Conservation (phyloP, 495 filamentous ascomycete species). For the Xylaria castorea region DNA sequence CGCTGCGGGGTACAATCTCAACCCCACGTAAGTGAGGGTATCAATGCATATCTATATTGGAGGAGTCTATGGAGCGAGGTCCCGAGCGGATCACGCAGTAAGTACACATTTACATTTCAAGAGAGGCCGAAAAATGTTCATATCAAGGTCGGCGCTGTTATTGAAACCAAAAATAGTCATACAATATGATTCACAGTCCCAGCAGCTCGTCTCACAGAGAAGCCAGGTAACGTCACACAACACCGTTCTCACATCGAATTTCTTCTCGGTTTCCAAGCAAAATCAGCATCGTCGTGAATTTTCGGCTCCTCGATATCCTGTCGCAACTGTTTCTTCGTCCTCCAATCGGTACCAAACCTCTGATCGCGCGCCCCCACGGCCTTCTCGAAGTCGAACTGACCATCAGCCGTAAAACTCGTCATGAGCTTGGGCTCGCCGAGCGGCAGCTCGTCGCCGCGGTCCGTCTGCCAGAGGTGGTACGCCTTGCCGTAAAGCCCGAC, state of each 20-base stretch:
- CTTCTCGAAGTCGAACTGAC: constrained; percentile 65
- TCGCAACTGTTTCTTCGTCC: constrained; percentile 68
- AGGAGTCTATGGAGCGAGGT: not conserved
- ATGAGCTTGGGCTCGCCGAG: constrained; percentile 79
- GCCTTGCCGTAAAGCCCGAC: constrained; percentile 81
- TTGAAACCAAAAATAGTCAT: not conserved
- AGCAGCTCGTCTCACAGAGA: not conserved
- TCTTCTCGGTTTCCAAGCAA: constrained; percentile 33
- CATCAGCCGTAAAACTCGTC: constrained; percentile 70
- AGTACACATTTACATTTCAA: not conserved
- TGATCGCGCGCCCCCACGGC: constrained; percentile 68
- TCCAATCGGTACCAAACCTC: constrained; percentile 66
- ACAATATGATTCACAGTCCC: not conserved
- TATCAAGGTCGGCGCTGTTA: not conserved
- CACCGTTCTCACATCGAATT: constrained; percentile 31
- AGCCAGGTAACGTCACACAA: not conserved
- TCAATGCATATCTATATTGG: not conserved
- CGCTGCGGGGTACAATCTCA: constrained; percentile 11
- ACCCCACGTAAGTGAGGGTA: constrained; percentile 2
- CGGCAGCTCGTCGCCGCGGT: constrained; percentile 78
- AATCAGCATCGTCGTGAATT: constrained; percentile 63
- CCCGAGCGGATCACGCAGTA: not conserved
- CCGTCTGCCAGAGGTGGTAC: constrained; percentile 90
- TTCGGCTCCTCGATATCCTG: constrained; percentile 62
- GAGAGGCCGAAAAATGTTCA: not conserved